phyloP scores from a whole-genome alignment of 352 stramenopile species.

The Phytopythium sindhum region DNA sequence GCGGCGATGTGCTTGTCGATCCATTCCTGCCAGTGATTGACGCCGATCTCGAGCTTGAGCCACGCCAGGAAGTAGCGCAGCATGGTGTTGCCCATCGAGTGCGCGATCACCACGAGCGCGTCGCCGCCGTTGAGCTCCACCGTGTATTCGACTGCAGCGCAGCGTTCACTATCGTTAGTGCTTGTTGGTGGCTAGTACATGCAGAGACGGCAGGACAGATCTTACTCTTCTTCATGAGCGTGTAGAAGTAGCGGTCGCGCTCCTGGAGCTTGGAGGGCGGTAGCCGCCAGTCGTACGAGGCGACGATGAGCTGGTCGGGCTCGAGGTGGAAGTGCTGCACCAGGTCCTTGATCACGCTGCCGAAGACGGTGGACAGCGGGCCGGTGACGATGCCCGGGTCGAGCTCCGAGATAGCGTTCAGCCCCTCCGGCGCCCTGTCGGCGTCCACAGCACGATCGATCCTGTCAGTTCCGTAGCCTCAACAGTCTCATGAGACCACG shows the following conservation, averaged over 20 bases:
- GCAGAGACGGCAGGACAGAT: background rate
- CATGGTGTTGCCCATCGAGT: conserved; percentile 80
- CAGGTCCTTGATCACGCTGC: conserved; percentile 58
- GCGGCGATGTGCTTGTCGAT: conserved; percentile 72
- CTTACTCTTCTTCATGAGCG: conserved; percentile 70
- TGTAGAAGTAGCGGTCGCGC: conserved; percentile 72
- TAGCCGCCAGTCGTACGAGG: conserved; percentile 80
- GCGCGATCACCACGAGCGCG: conserved; percentile 64
- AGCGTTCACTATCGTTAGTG: conserved; percentile 5
- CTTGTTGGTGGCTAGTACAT: background rate
- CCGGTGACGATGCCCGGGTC: conserved; percentile 74
- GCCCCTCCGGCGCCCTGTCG: conserved; percentile 45
- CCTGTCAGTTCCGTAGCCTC: too few relatives aligned
- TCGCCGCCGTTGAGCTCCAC: conserved; percentile 43
- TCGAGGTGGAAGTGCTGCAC: conserved; percentile 67
- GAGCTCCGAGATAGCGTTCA: conserved; percentile 64
- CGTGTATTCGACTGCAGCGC: conserved; percentile 55
- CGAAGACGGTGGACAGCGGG: conserved; percentile 70
- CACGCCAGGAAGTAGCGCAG: conserved; percentile 84
- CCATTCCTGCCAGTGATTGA: conserved; percentile 71
- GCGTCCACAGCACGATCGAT: too few relatives aligned
- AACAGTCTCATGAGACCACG: too few relatives aligned
- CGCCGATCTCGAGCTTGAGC: conserved; percentile 71
- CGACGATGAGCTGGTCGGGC: conserved; percentile 65
- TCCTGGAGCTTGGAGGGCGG: conserved; percentile 65